Conservation (phyloP, 2,329 filamentous ascomycete genomes). For the Cladosporium austrohemisphaericum region DNA sequence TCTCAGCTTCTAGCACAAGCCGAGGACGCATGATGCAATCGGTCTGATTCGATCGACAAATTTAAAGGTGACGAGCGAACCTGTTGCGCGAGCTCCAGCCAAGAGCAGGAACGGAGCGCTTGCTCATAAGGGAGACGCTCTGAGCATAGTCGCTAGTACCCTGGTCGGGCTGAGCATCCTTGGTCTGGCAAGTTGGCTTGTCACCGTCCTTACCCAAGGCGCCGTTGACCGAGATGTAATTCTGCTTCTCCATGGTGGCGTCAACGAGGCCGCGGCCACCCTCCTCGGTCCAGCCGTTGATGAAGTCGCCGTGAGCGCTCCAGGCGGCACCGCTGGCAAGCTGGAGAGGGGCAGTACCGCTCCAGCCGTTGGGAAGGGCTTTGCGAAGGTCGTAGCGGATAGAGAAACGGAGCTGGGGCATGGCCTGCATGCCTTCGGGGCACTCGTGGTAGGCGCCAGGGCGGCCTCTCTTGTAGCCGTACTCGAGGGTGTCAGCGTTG, state of each 20-base stretch:
- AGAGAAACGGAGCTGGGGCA: conserved; percentile 48
- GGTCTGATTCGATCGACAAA: too few relatives aligned
- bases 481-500: conserved; percentile 21
- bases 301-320: conserved; percentile 48
- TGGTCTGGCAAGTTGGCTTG: conserved; percentile 33
- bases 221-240: conserved; percentile 38
- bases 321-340: conserved; percentile 42
- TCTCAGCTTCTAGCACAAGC: too few relatives aligned
- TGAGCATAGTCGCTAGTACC: conserved; percentile 42
- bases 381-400: conserved; percentile 47
- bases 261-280: conserved; percentile 42
- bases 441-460: conserved; percentile 36
- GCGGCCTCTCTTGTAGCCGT: conserved; percentile 34
- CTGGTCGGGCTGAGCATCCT: conserved; percentile 41
- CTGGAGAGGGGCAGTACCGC: conserved; percentile 42
- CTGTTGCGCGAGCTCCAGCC: conserved; percentile 14
- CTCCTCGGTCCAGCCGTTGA: conserved; percentile 46
- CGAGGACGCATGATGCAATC: too few relatives aligned
- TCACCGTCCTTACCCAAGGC: conserved; percentile 32
- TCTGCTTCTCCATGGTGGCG: conserved; percentile 30
- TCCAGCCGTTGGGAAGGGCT: conserved; percentile 44
- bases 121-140: conserved; percentile 31
- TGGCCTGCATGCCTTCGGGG: conserved; percentile 43
- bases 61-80: too few relatives aligned
- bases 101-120: conserved; percentile 11